Evolutionary conservation across 1,139 yeast species (phyloP).

Genomic region (Trichomonascaceae sp.): DNA sequence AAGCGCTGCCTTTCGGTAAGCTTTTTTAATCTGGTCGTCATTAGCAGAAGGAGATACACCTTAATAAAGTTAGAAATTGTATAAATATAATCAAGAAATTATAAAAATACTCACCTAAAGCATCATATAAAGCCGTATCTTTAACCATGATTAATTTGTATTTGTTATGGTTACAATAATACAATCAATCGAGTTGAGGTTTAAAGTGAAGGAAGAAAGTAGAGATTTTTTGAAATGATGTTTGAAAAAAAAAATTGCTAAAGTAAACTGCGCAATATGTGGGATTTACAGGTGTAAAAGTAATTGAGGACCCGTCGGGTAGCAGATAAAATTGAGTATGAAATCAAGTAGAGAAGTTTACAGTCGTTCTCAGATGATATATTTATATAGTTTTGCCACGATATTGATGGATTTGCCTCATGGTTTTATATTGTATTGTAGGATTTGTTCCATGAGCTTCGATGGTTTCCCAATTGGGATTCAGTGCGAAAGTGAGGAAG

Average conservation of each 20-base stretch:
- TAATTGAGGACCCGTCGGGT: neutral
- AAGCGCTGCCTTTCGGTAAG: conserved; percentile 88
- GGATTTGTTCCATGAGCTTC: conserved; percentile 10
- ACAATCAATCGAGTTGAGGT: neutral
- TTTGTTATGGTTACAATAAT: neutral
- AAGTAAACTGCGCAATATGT: neutral
- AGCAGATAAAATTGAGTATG: neutral
- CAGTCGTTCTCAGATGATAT: neutral
- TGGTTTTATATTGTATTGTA: neutral
- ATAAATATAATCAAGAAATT: no score
- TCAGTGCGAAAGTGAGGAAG: no score
- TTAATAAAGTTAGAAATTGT: no score
- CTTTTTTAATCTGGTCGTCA: conserved; percentile 85
- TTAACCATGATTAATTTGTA: conserved; percentile 57
- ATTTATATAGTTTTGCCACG: neutral
- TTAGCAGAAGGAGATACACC: conserved; percentile 72
- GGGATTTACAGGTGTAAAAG: neutral
- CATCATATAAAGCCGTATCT: conserved; percentile 83
- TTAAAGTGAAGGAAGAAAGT: neutral
- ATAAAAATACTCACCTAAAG: conserved; percentile 41
- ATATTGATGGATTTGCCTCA: neutral
- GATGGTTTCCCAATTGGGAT: conserved; percentile 2
- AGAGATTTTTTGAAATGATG: neutral
- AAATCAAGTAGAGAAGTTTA: neutral
- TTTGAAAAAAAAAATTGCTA: neutral